Evolutionary conservation across 2,329 filamentous ascomycete genomes (phyloP).

Genomic region (Botryotinia narcissicola): DNA sequence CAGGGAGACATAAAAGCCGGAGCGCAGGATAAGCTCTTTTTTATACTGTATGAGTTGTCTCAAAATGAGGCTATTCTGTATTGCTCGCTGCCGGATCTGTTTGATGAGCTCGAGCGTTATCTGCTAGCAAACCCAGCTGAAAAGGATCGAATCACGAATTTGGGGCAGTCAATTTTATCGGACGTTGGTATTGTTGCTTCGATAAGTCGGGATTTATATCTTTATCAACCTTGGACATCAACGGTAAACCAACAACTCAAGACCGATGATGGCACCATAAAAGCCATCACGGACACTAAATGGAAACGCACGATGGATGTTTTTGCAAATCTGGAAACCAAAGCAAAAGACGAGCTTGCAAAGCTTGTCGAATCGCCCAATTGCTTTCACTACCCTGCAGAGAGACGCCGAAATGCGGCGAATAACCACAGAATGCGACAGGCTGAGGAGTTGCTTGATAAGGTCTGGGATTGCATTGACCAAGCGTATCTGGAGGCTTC

Average conservation of each 20-base stretch:
- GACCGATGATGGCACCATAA: not conserved
- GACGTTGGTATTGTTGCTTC: not conserved
- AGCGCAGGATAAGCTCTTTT: not conserved
- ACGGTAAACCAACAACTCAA: not conserved
- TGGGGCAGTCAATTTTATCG: not conserved
- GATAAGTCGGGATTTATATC: not conserved
- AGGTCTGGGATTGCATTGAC: not conserved
- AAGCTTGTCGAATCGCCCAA: not conserved
- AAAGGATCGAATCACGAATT: not conserved
- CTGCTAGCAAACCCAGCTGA: not conserved
- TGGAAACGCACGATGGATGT: not conserved
- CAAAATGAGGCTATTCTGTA: not conserved
- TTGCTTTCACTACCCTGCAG: not conserved
- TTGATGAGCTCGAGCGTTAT: not conserved
- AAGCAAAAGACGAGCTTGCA: not conserved
- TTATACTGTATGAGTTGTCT: not conserved
- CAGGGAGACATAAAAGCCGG: not conserved
- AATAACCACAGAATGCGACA: not conserved
- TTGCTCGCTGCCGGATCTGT: not conserved
- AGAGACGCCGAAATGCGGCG: not conserved
- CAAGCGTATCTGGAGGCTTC: not conserved
- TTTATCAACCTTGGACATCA: not conserved
- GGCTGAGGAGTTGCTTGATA: not conserved
- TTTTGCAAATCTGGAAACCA: not conserved
- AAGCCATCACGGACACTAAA: not conserved